A percentile compares a stretch with the other conserved stretches of the same genome.
These are phyloP conservation scores for Tetrahymena elliotti DNA, from an alignment of 73 alveolate genomes.

Conservation along the genomic window DNA sequence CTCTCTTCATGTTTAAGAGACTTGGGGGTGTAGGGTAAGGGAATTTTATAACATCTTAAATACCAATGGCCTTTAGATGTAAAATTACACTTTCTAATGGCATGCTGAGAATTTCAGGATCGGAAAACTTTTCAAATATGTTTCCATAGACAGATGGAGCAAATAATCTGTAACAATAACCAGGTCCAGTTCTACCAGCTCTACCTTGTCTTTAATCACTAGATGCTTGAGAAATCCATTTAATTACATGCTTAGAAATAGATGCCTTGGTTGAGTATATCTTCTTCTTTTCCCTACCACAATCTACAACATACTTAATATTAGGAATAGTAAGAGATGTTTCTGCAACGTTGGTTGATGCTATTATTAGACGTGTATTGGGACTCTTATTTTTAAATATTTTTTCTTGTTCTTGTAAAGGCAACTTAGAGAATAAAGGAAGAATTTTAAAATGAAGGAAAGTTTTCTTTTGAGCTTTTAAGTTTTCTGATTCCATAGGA, in stretches of 20 bases:
- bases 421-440: conserved; percentile 77
- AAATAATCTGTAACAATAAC: conserved; percentile 94
- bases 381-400: conserved; percentile 71
- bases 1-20: conserved; percentile 49
- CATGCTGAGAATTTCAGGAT: conserved; percentile 84
- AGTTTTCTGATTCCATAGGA: conserved; percentile 42
- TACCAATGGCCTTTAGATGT: conserved; percentile 86
- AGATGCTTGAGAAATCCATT: conserved; percentile 92
- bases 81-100: conserved; percentile 83
- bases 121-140: conserved; percentile 68
- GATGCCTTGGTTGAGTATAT: conserved; percentile 69
- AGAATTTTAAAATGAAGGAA: conserved; percentile 33
- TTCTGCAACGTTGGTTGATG: conserved; percentile 96
- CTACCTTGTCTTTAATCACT: conserved; percentile 96
- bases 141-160: conserved; percentile 86
- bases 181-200: conserved; percentile 98
- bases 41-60: conserved; percentile 76
- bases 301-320: conserved; percentile 88
- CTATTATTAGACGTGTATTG: conserved; percentile 79
- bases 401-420: conserved; percentile 71
- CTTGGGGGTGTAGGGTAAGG: conserved; percentile 91
- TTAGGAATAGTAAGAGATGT: conserved; percentile 96
- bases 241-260: conserved; percentile 69
- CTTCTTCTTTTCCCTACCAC: conserved; percentile 92
- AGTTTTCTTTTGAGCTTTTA: conserved; percentile 19